These are phyloP conservation scores for Petasospora rhodanensis DNA, from an alignment of 1,139 yeast species.

Conservation along the genomic window DNA sequence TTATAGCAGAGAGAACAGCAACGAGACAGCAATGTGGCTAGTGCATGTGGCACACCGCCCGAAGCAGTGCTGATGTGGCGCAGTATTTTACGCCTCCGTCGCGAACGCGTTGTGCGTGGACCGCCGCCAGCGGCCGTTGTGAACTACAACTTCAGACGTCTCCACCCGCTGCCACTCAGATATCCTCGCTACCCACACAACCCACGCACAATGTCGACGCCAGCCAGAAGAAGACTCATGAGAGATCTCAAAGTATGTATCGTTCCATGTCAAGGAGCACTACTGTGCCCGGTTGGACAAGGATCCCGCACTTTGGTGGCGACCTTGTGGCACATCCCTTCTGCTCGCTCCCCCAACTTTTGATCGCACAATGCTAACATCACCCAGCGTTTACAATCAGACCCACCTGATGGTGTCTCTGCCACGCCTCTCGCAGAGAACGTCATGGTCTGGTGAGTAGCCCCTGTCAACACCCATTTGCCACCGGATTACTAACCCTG, in stretches of 20 bases:
- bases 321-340: not conserved
- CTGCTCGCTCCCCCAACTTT: too few species aligned
- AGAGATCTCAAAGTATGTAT: conserved; percentile 83
- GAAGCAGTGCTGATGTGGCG: too few species aligned
- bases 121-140: too few species aligned
- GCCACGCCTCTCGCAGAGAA: conserved; percentile 97
- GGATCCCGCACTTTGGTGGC: conserved; percentile 1
- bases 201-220: conserved; percentile 69
- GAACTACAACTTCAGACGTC: too few species aligned
- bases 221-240: conserved; percentile 97
- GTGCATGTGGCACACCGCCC: too few species aligned
- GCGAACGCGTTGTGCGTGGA: too few species aligned
- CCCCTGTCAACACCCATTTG: not conserved
- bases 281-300: too few species aligned
- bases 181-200: too few species aligned
- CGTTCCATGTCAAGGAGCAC: not conserved
- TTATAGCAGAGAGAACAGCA: too few species aligned
- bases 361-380: conserved; percentile 1
- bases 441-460: conserved; percentile 72
- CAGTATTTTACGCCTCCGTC: too few species aligned
- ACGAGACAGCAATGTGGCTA: too few species aligned
- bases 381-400: conserved; percentile 84
- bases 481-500: conserved; percentile 1
- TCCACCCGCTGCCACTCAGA: too few species aligned
- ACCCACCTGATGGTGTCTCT: conserved; percentile 96